Evolutionary conservation across 31 red algal species (phyloP), one percentile per base, ranked within the genome.

Genomic region (Endocladia muricata): DNA sequence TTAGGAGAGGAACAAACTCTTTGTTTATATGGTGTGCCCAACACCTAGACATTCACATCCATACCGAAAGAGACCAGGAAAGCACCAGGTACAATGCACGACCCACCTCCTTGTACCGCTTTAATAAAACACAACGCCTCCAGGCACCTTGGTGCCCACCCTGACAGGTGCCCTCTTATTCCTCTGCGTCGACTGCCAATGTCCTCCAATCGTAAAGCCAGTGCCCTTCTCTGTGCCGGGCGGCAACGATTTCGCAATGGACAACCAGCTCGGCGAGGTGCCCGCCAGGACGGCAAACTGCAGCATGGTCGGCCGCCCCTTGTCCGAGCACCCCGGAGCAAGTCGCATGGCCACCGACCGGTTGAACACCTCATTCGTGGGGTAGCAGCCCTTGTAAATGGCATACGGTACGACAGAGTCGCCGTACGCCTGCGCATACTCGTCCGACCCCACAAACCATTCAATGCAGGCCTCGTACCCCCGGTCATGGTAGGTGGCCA

Each of bases 121-220:
- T n/a, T n/a, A 34, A 54, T 77, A 82, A 61, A 90, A 90, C 19
- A 90, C 86, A 2, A 90, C 86, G 11, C 86, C 86, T 3, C 86
- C 86, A 1, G 86, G 86, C 40, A 90, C 77, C 61, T 90, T 90
- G 38, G 70, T 82, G 2, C 86, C 86, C 13, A 82, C 36, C 34
- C 86, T 77, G 34, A 77, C 70, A 21, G 70, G 78, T 23, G 86
- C 77, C 39, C 47, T 51, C 55, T 39, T 65, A 38, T 90, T 90
- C 43, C 86, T 65, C 66, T 72, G 76, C 8, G 68, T 73, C 41
- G 44, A 60, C 13, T 35, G 49, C 60, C 76, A 80, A 36, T 44
- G 64, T 31, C 52, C n/a, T 3, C 66, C 65, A 68, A 90, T 63
- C 38, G 4, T 29, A 26, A 76, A 76, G 2, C 86, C 86, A 35